Evolutionary conservation across 2,329 filamentous ascomycete genomes (phyloP), one percentile per base, ranked within the genome.

Genomic region (Penicillium corylophilum): DNA sequence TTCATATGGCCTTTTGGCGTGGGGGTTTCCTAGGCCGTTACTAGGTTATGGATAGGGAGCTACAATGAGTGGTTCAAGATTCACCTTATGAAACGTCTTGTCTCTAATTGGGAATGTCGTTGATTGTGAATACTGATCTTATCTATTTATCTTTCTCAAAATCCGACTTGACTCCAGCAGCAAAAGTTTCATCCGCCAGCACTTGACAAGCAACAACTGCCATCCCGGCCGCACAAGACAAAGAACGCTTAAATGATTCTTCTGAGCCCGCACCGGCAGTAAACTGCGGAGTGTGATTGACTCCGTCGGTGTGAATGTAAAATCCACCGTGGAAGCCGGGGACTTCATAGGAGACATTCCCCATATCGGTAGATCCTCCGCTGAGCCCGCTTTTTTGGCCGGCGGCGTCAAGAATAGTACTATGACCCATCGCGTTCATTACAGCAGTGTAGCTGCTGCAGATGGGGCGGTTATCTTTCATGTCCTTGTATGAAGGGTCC

Each of bases 381-480:
- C 59, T 64, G 1, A 61, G 33, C 3, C 50, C 51, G 10, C 56
- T 53, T 7, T 50, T 46, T 42, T 59, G 57, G 4, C 56, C 56
- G 2, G 59, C 44, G 0, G 56, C 56, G 28, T 64, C 63, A 16
- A 62, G 55, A 2, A 64, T 38, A 4, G 62, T 55, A 8, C 56
- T 59, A 9, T 68, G 58, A 1, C 64, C 65, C 60, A 69, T 68
- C 0, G 55, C 58, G 18, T 63, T 63, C 55, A 70, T 64, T 4
- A 53, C 65, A 6, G 60, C 60, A 15, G 64, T 61, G 38, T 67
- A 70, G 33, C 53, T 63, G 28, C 69, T 57, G 41, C 65, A 68
- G 23, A 70, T 68, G 3, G 65, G 61, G 4, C 46, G 54, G 24
- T 70, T 70, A 4, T 52, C 57, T 42, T 67, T 68, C 33, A 69